Base-by-base conservation (phyloP, 2,329 filamentous ascomycete genomes). In the Cordyceps cicadae region DNA sequence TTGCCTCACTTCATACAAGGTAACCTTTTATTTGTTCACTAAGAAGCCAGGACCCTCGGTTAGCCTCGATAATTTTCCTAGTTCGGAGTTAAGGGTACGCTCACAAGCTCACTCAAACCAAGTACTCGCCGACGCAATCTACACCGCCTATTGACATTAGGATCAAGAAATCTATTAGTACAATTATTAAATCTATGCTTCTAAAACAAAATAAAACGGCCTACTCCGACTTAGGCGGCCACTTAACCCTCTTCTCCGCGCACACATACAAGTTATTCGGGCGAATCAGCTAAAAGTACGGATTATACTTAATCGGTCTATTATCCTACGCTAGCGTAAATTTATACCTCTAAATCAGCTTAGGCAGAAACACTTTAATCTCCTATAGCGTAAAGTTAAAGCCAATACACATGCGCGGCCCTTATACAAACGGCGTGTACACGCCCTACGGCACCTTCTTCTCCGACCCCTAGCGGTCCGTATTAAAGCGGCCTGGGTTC, bases 321-420 rank as follows among this genome's bases (percentile, higher is more conserved):
- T n/a, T 79, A 5, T 81, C 74, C 4, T 75, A 75, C n/a, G 78
- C 81, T 17, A 76, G 68, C 11, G 63, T 70, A 62, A 84, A 87
- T 59, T 80, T 73, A 67, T 87, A 87, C 8, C 84, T 74, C 61
- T 79, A 86, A 2, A 87, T 70, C 43, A 87, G 70, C 72, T 86
- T 82, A 1, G 78, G 74, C 64, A 87, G 14, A 43, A 84, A 79
- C 3, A 85, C 75, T 72, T 86, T 86, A 62, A 85, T 75, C 69
- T 87, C 83, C 62, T 80, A 77, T 7, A 87, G 71, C 0, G 83
- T 84, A 68, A 87, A 85, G 70, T 85, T 87, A 76, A 85, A 86
- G 0, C 84, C 85, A 60, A 87, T 82, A 63, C 85, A 87, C 72
- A 78, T 79, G 1, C 85, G 74, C 0, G 75, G 79, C 0, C 85